These are phyloP conservation scores for Phytophthora brassicae DNA, from an alignment of 352 stramenopile genomes.

Conservation along the genomic window DNA sequence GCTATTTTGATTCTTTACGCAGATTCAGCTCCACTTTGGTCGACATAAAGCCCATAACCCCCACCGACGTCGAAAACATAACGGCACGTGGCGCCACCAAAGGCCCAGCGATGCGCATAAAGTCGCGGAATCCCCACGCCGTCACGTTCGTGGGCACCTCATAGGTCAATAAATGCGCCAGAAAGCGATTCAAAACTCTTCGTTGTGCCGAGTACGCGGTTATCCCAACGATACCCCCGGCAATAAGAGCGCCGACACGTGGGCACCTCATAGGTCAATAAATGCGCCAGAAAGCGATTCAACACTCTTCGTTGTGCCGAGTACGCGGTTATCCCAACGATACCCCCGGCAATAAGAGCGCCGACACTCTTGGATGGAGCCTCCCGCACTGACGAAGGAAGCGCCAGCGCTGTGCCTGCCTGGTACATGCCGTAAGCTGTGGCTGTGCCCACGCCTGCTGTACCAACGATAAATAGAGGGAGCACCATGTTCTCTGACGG, in stretches of 20 bases:
- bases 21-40: slow-evolving; percentile 69
- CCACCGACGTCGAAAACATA: slow-evolving; percentile 72
- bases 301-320: slow-evolving; percentile 52
- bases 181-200: slow-evolving; percentile 52
- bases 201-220: slow-evolving; percentile 56
- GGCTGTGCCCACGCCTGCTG: slow-evolving; percentile 39
- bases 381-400: slow-evolving; percentile 31
- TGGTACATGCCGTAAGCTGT: slow-evolving; percentile 77
- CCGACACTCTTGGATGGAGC: slow-evolving; percentile 48
- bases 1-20: too few relatives aligned
- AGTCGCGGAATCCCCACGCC: slow-evolving; percentile 69
- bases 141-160: slow-evolving; percentile 70
- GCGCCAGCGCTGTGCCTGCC: slow-evolving; percentile 44
- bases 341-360: slow-evolving; percentile 33
- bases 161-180: slow-evolving; percentile 69
- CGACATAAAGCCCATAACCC: slow-evolving; percentile 66
- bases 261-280: slow-evolving; percentile 73
- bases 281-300: slow-evolving; percentile 56
- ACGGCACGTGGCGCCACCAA: slow-evolving; percentile 56
- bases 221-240: too few relatives aligned
- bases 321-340: slow-evolving; percentile 28
- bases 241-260: too few relatives aligned
- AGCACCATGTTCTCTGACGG: slow-evolving; percentile 75
- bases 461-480: slow-evolving; percentile 65
- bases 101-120: slow-evolving; percentile 59